These are phyloP conservation scores for Podospora sp. DNA, from an alignment of 495 filamentous ascomycete species.

Conservation along the genomic window DNA sequence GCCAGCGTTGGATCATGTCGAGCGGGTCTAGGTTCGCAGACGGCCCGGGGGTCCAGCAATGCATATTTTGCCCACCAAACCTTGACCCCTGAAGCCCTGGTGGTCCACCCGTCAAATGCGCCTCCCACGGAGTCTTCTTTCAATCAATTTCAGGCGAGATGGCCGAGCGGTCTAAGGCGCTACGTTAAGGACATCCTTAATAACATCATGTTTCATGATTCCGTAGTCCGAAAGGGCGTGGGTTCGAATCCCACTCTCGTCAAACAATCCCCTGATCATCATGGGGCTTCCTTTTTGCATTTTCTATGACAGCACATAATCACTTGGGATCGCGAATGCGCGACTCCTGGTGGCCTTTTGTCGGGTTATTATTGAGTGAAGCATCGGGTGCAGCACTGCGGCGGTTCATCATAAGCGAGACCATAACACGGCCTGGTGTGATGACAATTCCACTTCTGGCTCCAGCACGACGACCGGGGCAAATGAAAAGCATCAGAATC, in stretches of 20 bases:
- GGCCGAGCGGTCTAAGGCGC: not conserved
- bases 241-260: slow-evolving; percentile 45
- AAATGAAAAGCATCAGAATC: no score
- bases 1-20: no score
- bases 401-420: no score
- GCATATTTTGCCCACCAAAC: not conserved
- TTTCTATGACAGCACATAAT: not conserved
- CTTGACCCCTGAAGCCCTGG: not conserved
- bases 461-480: no score
- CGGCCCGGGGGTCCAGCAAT: no score
- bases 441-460: no score
- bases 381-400: no score
- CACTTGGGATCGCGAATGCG: no score
- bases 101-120: not conserved
- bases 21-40: no score
- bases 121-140: not conserved
- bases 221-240: slow-evolving; percentile 44
- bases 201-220: slow-evolving; percentile 21
- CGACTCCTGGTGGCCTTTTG: no score
- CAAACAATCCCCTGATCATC: slow-evolving; percentile 4
- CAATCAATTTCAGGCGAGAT: not conserved
- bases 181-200: not conserved
- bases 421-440: no score
- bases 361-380: no score
- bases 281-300: not conserved